A percentile compares a stretch with the other conserved stretches of the same genome.
These are phyloP conservation scores for Oropetium thomaeum DNA, from an alignment of 176 grass and related monocot species.

Conservation along the genomic window DNA sequence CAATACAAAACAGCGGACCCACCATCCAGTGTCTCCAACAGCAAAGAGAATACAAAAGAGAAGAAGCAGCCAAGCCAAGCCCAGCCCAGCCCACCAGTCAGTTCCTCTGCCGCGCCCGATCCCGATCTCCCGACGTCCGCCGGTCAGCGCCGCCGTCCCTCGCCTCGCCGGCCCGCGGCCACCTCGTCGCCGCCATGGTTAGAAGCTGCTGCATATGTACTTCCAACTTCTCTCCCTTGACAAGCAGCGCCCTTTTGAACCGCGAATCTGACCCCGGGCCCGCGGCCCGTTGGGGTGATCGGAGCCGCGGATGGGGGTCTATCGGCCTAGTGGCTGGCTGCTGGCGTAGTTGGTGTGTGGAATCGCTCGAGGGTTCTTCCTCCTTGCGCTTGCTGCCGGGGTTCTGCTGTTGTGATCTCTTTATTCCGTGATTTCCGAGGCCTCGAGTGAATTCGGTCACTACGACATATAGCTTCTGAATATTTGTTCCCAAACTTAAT, in stretches of 20 bases:
- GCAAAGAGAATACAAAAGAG: neutral
- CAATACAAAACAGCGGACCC: too few relatives aligned
- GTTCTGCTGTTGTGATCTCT: neutral
- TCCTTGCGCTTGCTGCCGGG: neutral
- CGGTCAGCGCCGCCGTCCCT: conserved; percentile 9
- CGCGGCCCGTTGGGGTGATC: neutral
- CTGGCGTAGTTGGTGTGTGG: neutral
- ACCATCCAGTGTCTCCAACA: neutral
- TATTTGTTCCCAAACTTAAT: neutral
- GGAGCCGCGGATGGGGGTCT: neutral
- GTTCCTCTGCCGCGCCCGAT: conserved; percentile 9
- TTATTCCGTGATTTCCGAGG: neutral
- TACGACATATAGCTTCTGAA: neutral
- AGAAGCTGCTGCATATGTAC: too few relatives aligned
- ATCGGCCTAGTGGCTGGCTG: neutral
- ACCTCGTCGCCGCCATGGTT: neutral
- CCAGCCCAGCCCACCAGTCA: neutral
- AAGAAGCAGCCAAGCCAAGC: neutral
- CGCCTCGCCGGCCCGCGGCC: neutral
- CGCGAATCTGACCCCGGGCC: neutral
- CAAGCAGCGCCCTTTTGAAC: too few relatives aligned
- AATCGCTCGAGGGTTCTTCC: neutral
- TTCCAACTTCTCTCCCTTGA: too few relatives aligned
- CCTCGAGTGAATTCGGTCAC: neutral
- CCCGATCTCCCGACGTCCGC: conserved; percentile 20